Percentiles rank a stretch among this genome's conserved stretches.
Conservation (phyloP, 1,284 basidiomycete genomes). For the Trichosporon ovoides region DNA sequence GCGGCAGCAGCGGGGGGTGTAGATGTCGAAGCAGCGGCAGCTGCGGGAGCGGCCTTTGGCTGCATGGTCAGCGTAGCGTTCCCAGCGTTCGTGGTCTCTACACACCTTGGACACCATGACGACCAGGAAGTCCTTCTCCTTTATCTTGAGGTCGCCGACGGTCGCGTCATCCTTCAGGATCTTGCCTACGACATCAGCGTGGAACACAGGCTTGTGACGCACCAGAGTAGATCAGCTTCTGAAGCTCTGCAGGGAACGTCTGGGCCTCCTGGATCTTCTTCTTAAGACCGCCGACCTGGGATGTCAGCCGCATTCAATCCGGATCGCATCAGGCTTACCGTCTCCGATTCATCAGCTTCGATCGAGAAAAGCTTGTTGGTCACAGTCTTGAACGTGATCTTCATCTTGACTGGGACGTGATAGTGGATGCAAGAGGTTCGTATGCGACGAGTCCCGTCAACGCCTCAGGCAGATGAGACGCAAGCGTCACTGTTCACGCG, state of each 20-base stretch:
- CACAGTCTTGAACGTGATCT: constrained; percentile 88
- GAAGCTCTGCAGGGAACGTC: constrained; percentile 60
- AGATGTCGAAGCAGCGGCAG: constrained; percentile 45
- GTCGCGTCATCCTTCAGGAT: constrained; percentile 85
- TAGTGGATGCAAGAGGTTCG: constrained; percentile 2
- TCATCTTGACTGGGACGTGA: constrained; percentile 57
- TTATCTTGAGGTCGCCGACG: constrained; percentile 82
- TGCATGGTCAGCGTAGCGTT: constrained; percentile 15
- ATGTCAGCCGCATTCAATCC: background rate
- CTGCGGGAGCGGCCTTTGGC: constrained; percentile 45
- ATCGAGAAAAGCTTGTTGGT: constrained; percentile 73
- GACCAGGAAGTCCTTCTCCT: constrained; percentile 98
- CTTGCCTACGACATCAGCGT: constrained; percentile 61
- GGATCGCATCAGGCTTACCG: constrained; percentile 46
- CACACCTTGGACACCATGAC: constrained; percentile 94
- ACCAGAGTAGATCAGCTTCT: constrained; percentile 97
- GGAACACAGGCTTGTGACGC: constrained; percentile 9
- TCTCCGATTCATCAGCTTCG: constrained; percentile 71
- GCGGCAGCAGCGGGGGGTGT: constrained; percentile 36
- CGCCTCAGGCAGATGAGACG: background rate
- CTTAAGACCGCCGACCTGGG: constrained; percentile 68
- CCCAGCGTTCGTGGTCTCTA: too few species aligned
- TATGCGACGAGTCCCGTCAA: constrained; percentile 3
- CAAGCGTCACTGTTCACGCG: constrained; percentile 6
- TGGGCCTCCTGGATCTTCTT: constrained; percentile 73